Evolutionary conservation across 768 basidiomycete species (phyloP), one percentile per base, ranked within the genome.

Genomic region (Mycena indigotica): DNA sequence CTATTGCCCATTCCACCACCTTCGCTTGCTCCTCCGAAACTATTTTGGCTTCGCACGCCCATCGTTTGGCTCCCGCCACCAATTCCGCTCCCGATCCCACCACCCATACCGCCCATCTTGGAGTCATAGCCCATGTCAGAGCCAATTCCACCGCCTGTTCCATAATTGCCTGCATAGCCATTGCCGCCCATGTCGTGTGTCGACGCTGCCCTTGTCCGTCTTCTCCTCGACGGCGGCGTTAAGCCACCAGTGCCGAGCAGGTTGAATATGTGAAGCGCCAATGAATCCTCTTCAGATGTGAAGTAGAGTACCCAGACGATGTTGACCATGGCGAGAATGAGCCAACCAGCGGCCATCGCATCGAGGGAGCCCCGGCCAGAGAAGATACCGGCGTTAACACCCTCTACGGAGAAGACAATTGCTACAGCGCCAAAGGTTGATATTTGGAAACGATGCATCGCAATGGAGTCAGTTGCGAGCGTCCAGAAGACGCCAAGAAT

Each of bases 271-370:
- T 95, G 83, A 50, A 94, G 82, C 26, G 82, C 74, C 61, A 93
- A 85, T 0, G 94, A 93, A 68, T 95, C 94, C 66, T 97, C 95
- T 67, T 98, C 95, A 1, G 95, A 92, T 2, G 95, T 97, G 73
- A 99, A 96, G 78, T 93, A 97, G 58, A 98, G 84, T 15, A 95
- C 85, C 96, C 96, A 99, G 57, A 98, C 75, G 69, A 98, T 91
- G 79, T 98, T 82, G 56, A 95, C 91, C 60, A 98, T 83, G 28
- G 94, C 78, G 52, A 96, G 84, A 60, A 99, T 85, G 66, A 99
- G 84, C 92, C 93, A 99, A 57, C 96, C 97, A 3, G 91, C 93
- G 26, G 90, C 89, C 80, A 94, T 87, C 6, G 95, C 93, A 61
- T 90, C 87, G 56, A 86, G 74, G 3, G 91, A 77, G 8, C 78